phyloP scores from a whole-genome alignment of 345 rosid species.

The Schrenkiella parvula region DNA sequence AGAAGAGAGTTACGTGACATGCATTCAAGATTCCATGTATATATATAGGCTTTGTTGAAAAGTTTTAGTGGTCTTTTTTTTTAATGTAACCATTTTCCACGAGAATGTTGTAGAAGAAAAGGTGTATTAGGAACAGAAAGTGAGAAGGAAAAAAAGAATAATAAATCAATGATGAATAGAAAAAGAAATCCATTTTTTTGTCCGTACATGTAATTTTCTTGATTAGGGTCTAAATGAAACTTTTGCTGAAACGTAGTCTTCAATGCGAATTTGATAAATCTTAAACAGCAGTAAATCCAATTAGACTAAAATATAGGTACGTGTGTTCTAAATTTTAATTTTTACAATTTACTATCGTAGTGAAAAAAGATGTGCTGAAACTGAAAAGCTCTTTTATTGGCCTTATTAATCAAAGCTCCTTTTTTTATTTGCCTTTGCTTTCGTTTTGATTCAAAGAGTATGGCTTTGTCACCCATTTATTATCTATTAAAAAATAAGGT shows the following conservation, averaged over 20 bases:
- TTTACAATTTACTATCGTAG: neutral
- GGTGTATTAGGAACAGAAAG: neutral
- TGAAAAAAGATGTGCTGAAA: neutral
- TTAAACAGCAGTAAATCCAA: neutral
- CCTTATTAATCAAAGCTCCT: neutral
- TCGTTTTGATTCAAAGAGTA: conserved; percentile 28
- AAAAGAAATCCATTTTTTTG: neutral
- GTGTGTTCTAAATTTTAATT: neutral
- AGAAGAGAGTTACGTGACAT: conserved; percentile 34
- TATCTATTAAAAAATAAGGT: neutral
- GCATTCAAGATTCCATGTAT: conserved; percentile 31
- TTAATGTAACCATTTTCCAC: neutral
- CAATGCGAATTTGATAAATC: neutral
- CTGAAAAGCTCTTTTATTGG: conserved; percentile 7
- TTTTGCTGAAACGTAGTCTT: neutral
- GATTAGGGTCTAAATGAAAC: neutral
- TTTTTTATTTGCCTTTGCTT: conserved; percentile 28
- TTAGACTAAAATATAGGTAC: neutral
- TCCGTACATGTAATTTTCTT: neutral
- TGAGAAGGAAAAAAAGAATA: neutral
- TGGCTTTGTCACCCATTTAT: conserved; percentile 16
- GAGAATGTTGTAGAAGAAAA: conserved; percentile 12
- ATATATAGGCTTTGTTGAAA: conserved; percentile 10
- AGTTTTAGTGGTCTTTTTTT: neutral
- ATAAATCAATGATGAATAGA: neutral